These are phyloP conservation scores for Penicillium herquei DNA, from an alignment of 495 filamentous ascomycete genomes.

Conservation along the genomic window DNA sequence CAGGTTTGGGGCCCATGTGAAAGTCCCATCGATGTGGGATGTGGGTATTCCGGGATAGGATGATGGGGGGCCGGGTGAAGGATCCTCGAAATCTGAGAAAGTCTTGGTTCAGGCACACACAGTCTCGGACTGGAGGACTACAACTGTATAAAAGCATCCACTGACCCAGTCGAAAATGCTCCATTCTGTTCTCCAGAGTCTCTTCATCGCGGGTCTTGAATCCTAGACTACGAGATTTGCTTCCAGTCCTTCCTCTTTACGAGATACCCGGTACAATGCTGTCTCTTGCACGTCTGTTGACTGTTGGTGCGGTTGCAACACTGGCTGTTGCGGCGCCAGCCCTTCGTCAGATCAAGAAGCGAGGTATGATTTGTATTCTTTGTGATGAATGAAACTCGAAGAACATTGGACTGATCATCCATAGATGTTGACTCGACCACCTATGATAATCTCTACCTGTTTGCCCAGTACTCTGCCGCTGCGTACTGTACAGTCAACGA, in stretches of 20 bases:
- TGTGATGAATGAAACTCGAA: not conserved
- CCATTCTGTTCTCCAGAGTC: too few relatives aligned
- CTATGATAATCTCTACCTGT: slow-evolving; percentile 53
- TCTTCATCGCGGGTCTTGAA: not conserved
- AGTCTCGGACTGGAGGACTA: too few relatives aligned
- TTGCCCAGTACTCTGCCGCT: slow-evolving; percentile 68
- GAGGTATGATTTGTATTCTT: slow-evolving; percentile 17
- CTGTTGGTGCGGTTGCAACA: slow-evolving; percentile 3
- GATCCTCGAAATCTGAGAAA: too few relatives aligned
- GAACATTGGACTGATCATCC: not conserved
- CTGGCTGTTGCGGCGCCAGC: slow-evolving; percentile 27
- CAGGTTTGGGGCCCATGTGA: too few relatives aligned
- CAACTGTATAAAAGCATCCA: too few relatives aligned
- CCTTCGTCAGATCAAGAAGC: slow-evolving; percentile 11
- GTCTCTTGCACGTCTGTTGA: slow-evolving; percentile 1
- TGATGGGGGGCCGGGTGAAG: too few relatives aligned
- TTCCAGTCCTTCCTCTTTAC: too few relatives aligned
- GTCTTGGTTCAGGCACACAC: too few relatives aligned
- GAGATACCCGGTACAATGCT: not conserved
- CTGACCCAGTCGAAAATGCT: too few relatives aligned
- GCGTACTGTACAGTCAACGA: slow-evolving; percentile 62
- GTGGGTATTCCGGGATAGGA: too few relatives aligned
- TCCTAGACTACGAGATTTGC: not conserved
- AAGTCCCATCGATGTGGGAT: too few relatives aligned
- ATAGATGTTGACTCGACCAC: slow-evolving; percentile 31